These are phyloP conservation scores for Fusarium falciforme DNA, from an alignment of 2,329 filamentous ascomycete genomes.

Conservation along the genomic window DNA sequence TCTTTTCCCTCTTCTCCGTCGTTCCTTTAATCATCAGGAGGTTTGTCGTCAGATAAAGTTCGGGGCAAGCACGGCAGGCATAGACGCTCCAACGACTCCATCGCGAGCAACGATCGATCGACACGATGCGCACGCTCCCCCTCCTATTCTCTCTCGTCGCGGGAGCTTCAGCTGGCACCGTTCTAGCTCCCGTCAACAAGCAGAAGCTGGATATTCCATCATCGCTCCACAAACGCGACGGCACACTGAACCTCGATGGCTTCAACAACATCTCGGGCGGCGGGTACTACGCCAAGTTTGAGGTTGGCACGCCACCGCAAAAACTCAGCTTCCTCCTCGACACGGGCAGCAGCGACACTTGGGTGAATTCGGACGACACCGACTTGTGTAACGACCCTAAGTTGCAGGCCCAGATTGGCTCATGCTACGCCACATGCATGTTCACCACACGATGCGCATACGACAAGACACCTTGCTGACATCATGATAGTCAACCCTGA, in stretches of 20 bases:
- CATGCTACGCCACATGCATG: constrained; percentile 53
- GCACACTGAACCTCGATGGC: constrained; percentile 49
- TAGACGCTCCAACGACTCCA: neutral
- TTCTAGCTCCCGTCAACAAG: constrained; percentile 38
- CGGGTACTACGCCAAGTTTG: constrained; percentile 67
- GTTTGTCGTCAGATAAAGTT: neutral
- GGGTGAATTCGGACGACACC: constrained; percentile 70
- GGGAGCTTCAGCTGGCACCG: constrained; percentile 40
- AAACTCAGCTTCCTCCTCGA: constrained; percentile 66
- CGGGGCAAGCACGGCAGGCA: neutral
- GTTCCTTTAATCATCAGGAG: neutral
- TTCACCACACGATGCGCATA: neutral
- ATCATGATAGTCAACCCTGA: constrained; percentile 51
- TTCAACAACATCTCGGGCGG: constrained; percentile 66
- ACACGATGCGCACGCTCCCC: constrained; percentile 29
- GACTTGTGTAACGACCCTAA: constrained; percentile 62
- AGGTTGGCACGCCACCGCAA: constrained; percentile 70
- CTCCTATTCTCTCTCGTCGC: constrained; percentile 33
- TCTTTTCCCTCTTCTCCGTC: neutral
- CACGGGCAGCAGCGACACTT: constrained; percentile 73
- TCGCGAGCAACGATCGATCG: neutral
- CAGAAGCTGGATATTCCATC: constrained; percentile 14
- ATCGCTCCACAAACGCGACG: constrained; percentile 41
- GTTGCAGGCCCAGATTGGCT: constrained; percentile 51
- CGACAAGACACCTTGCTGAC: neutral